Base-by-base conservation (phyloP, 768 basidiomycete genomes). In the Clavulina sp. region DNA sequence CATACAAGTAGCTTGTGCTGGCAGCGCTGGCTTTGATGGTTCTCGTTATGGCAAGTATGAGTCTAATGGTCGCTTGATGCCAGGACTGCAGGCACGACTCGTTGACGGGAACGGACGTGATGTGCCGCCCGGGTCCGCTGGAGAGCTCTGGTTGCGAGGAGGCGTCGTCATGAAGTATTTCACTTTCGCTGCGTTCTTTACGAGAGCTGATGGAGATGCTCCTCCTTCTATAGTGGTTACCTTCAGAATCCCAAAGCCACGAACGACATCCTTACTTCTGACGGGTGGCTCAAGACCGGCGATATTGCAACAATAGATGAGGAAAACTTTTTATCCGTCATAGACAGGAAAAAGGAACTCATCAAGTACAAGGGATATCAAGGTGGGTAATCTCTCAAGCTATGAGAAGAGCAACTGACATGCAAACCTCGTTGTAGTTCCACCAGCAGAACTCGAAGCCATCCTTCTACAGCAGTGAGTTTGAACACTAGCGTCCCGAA, bases 371-470 rank as follows among this genome's bases (percentile, higher is more conserved):
- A 59, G 53, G 55, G 28, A 9, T 50, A 44, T 34, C 49, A 50
- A 50, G 29, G 13, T 49, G 13, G n/a, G n/a, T 38, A 34, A 19
- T 18, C 26, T 9, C n/a, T 2, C 5, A 43, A 24, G 16, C 53
- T 32, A n/a, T n/a, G n/a, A n/a, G n/a, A n/a, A n/a, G 48, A n/a
- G 28, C 54, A 23, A 16, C 24, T 41, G 26, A 28, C 24, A 44
- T 18, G 7, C n/a, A n/a, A n/a, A n/a, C n/a, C n/a, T 38, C 7
- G 41, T 58, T n/a, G 81, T 57, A 84, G 87, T 91, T n/a, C 77
- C 88, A 4, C 87, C 87, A 0, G 87, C 88, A 1, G 87, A 89
- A 58, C 72, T 92, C 3, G 88, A 92, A 59, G 74, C 76, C 29
- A 66, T 86, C 0, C 71, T 91, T 0, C 65, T 89, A 13, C 74